Base-by-base conservation (phyloP, 2,329 filamentous ascomycete species). In the Cladophialophora immunda region DNA sequence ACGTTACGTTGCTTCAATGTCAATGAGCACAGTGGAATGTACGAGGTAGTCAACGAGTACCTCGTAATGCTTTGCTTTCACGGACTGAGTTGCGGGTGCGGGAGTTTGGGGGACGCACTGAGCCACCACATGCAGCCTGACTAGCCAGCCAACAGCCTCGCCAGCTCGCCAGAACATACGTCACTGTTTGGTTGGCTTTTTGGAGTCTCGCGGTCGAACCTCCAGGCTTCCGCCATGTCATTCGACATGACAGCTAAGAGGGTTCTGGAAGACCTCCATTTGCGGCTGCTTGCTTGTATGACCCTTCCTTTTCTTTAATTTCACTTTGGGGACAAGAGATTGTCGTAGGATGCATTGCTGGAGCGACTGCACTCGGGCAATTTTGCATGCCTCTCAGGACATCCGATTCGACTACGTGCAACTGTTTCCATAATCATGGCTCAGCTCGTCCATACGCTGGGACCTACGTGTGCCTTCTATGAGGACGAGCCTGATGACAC, bases 401-500 rank as follows among this genome's bases (percentile, higher is more conserved):
- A 25, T 50, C 9, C 8, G 9, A 50, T 9, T 50, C 45, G 45
- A 30, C 5, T 27, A 52, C 41, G 54, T 54, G 19, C 17, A 50
- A 54, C 17, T 17, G 29, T 32, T 50, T 27, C 57, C 30, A 17
- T 56, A 45, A 54, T 62, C 58, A 82, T 81, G 80, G 74, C 80
- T 58, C 77, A 76, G 67, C 74, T 78, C 70, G 73, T 80, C 56
- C 89, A 92, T 76, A 90, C 86, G 13, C 87, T 86, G 71, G 86
- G 86, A 67, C 77, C 84, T 29, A 84, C 83, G 63, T 92, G 90
- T 75, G 85, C 73, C 73, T 82, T 74, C 73, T 82, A 65, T 73
- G 79, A 74, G 78, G 71, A 74, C 45, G 74, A 65, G 9, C 32
- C 36, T 17, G 32, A 62, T 22, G 57, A 41, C 19, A 34, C 56